phyloP scores from a whole-genome alignment of 768 basidiomycete genomes.

The Tricholoma bakamatsutake region DNA sequence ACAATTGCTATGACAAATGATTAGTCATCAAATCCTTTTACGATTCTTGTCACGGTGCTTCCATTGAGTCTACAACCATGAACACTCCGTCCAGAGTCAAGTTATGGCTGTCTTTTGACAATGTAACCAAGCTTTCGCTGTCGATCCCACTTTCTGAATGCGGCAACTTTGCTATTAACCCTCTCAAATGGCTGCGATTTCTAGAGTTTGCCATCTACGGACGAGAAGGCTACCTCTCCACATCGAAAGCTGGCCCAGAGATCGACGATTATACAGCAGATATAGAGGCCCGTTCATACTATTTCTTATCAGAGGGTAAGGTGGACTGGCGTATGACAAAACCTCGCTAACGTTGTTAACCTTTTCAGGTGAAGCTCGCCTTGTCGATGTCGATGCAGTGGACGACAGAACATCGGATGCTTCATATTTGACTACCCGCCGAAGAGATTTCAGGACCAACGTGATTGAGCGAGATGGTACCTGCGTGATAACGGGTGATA shows the following conservation, averaged over 20 bases:
- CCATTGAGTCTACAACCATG: too few relatives aligned
- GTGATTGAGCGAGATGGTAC: neutral
- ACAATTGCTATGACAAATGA: too few relatives aligned
- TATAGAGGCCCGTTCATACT: conserved; percentile 4
- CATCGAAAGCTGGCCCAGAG: conserved; percentile 5
- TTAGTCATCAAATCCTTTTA: too few relatives aligned
- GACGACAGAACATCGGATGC: neutral
- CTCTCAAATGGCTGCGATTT: conserved; percentile 15
- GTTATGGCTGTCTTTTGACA: too few relatives aligned
- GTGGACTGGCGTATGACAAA: neutral
- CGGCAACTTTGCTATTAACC: neutral
- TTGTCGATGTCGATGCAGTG: neutral
- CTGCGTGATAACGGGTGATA: neutral
- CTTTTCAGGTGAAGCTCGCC: neutral
- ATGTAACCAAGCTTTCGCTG: too few relatives aligned
- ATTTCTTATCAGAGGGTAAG: conserved; percentile 9
- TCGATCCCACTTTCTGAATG: neutral
- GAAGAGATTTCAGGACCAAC: neutral
- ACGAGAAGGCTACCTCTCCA: conserved; percentile 5
- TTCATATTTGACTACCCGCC: neutral
- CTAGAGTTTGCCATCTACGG: conserved; percentile 13
- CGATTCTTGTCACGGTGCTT: too few relatives aligned
- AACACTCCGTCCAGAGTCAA: too few relatives aligned
- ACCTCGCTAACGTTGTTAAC: neutral
- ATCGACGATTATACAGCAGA: conserved; percentile 7